These are phyloP conservation scores for Mycena sanguinolenta DNA, from an alignment of 768 basidiomycete genomes.

Conservation along the genomic window DNA sequence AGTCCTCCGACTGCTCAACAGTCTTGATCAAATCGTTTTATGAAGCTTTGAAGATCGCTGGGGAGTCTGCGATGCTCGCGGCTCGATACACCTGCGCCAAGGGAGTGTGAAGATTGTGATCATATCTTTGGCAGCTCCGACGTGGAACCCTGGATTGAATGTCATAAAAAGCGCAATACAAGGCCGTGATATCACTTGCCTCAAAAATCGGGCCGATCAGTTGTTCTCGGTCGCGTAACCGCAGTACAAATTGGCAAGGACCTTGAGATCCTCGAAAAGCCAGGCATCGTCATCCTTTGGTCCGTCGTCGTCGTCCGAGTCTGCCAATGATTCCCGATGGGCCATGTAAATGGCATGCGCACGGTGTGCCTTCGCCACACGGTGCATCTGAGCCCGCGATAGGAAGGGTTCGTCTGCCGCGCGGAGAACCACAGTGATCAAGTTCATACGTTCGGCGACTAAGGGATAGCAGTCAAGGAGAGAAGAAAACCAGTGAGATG, in stretches of 20 bases:
- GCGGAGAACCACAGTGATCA: slow-evolving; percentile 85
- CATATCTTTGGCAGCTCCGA: slow-evolving; percentile 95
- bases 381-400: slow-evolving; percentile 82
- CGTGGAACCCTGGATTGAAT: slow-evolving; percentile 81
- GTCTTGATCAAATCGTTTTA: slow-evolving; percentile 96
- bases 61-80: slow-evolving; percentile 95
- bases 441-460: slow-evolving; percentile 79
- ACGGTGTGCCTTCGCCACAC: slow-evolving; percentile 81
- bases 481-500: not conserved
- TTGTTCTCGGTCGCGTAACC: slow-evolving; percentile 90
- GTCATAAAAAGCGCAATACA: not conserved
- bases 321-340: slow-evolving; percentile 69
- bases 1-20: slow-evolving; percentile 90
- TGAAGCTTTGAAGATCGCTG: slow-evolving; percentile 94
- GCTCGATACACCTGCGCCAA: slow-evolving; percentile 97
- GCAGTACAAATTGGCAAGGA: slow-evolving; percentile 83
- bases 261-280: slow-evolving; percentile 92
- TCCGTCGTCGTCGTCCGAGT: slow-evolving; percentile 95
- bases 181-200: slow-evolving; percentile 58
- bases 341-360: slow-evolving; percentile 84
- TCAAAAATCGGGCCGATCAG: slow-evolving; percentile 95
- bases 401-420: slow-evolving; percentile 82
- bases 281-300: slow-evolving; percentile 96
- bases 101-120: slow-evolving; percentile 97
- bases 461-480: slow-evolving; percentile 18